Base-by-base conservation (phyloP, 495 filamentous ascomycete species). In the Entonaema liquescens region DNA sequence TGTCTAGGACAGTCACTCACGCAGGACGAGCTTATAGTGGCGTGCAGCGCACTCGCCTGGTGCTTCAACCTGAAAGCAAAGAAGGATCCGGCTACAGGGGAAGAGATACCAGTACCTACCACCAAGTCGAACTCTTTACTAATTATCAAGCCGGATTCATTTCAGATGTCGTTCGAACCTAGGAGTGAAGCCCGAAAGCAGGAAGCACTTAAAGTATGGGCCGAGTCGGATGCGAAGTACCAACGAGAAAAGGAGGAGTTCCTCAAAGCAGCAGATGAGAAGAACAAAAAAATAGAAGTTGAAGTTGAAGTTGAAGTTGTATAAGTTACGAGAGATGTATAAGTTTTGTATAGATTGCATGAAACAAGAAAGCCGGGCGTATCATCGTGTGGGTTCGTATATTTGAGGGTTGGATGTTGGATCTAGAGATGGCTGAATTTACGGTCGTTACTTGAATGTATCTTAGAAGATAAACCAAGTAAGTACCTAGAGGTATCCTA, bases 1-100 rank as follows among this genome's bases (percentile, higher is more conserved):
- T 91, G 89, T 55, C 79, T 87, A 0, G 89, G 88, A 2, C 83
- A 85, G 23, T 76, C 79, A 13, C 67, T 89, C 11, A 87, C 87
- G 0, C 87, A 90, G 57, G 80, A 82, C 53, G 80, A 82, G 65
- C 68, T 82, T 7, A 70, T 82, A 71, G 79, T 68, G 77, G 83
- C 56, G 23, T 90, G 59, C 82, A 79, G 78, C 9, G 86, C 47
- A 68, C 74, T 71, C 50, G 83, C 44, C 68, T 86, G 47, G 82
- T 83, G 65, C 63, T 88, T 91, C 53, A 79, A 85, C 58, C 77
- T 87, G 23, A 78, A 77, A 49, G 70, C 42, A 29, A 79, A 81
- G 56, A 76, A 68, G 13, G 73, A 79, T 40, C 77, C 78, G 13
- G 59, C 64, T 2, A 78, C 79, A 5, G 79, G 79, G 4, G 40